Evolutionary conservation across 1,284 basidiomycete species (phyloP).

Genomic region (Jaminaea rosea): DNA sequence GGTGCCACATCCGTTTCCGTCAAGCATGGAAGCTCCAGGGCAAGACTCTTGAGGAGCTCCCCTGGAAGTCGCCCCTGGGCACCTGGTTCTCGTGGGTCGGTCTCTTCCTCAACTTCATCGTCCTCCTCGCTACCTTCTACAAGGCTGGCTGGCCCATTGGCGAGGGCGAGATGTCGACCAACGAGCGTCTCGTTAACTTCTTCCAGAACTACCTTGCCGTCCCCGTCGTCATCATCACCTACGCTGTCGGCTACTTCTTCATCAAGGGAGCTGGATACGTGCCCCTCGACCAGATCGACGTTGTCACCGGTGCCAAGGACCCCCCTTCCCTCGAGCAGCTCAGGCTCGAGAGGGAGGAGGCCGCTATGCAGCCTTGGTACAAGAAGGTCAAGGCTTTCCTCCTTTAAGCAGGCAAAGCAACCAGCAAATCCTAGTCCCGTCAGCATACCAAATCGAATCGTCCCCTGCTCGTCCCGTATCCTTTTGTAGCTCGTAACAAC

Average conservation of each 20-base stretch:
- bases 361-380: slow-evolving; percentile 13
- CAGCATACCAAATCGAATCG: no score
- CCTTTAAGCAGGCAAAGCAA: slow-evolving; percentile 26
- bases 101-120: slow-evolving; percentile 38
- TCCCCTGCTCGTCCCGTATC: no score
- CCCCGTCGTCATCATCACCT: slow-evolving; percentile 24
- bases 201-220: slow-evolving; percentile 51
- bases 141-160: slow-evolving; percentile 36
- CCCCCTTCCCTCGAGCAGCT: slow-evolving; percentile 35
- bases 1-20: slow-evolving; percentile 50
- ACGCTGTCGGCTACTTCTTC: slow-evolving; percentile 23
- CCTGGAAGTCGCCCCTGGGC: slow-evolving; percentile 51
- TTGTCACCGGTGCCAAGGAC: slow-evolving; percentile 38
- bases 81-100: slow-evolving; percentile 50
- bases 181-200: slow-evolving; percentile 49
- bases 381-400: slow-evolving; percentile 29
- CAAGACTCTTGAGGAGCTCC: slow-evolving; percentile 51
- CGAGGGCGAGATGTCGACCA: slow-evolving; percentile 21
- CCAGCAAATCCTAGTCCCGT: no score
- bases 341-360: slow-evolving; percentile 38
- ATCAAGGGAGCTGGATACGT: slow-evolving; percentile 20
- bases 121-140: slow-evolving; percentile 40
- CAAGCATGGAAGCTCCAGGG: slow-evolving; percentile 51
- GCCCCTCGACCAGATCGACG: slow-evolving; percentile 34
- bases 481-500: no score